Evolutionary conservation across 208 protist species (phyloP), one percentile per base, ranked within the genome.

Genomic region (Blastocrithidia nonstop): DNA sequence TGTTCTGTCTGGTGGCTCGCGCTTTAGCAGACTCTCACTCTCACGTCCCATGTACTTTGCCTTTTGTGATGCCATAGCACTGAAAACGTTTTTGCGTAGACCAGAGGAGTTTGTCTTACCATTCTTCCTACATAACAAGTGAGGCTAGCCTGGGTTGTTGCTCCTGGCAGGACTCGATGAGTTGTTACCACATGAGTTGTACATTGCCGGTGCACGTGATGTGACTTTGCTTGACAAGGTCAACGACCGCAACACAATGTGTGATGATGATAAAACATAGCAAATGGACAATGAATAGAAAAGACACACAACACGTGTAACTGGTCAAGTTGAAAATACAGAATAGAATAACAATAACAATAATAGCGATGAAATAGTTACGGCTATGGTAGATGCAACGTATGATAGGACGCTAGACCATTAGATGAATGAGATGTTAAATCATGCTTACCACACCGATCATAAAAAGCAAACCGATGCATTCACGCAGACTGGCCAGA

Each of bases 401-500:
- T n/a, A n/a, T n/a, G n/a, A n/a, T n/a, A n/a, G n/a, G n/a, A n/a
- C n/a, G n/a, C n/a, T n/a, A n/a, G n/a, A n/a, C n/a, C n/a, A n/a
- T n/a, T n/a, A n/a, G n/a, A n/a, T n/a, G n/a, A n/a, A n/a, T n/a
- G n/a, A n/a, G n/a, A n/a, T n/a, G n/a, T n/a, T n/a, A n/a, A n/a
- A n/a, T n/a, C n/a, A n/a, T n/a, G n/a, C n/a, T n/a, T n/a, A n/a
- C n/a, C n/a, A n/a, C n/a, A n/a, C n/a, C n/a, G n/a, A n/a, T n/a
- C n/a, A n/a, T n/a, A n/a, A n/a, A n/a, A n/a, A n/a, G n/a, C n/a
- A n/a, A n/a, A n/a, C n/a, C n/a, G n/a, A 76, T 38, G 74, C 45
- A 9, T 59, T 47, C 7, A 89, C 76, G 17, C 86, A 96, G 57
- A 96, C 89, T 3, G 78, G 80, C 11, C 85, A 92, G 40, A 73